These are phyloP conservation scores for Epichloe coenophiala DNA, from an alignment of 2,329 filamentous ascomycete genomes.

Conservation along the genomic window DNA sequence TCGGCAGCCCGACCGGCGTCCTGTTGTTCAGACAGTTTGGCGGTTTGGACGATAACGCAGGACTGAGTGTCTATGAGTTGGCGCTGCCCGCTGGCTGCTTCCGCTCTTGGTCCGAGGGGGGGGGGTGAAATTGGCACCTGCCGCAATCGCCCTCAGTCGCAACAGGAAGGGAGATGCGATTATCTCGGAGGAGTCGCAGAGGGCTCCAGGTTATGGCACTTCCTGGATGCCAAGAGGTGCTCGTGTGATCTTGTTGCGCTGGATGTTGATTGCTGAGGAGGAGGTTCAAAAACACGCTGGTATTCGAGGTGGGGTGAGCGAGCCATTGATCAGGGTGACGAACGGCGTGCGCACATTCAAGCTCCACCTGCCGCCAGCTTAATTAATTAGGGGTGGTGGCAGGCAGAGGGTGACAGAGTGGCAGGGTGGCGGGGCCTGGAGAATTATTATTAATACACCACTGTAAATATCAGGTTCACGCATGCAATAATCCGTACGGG, in stretches of 20 bases:
- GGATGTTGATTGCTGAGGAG: neutral
- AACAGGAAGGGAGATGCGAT: neutral
- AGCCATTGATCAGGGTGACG: neutral
- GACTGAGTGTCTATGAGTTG: neutral
- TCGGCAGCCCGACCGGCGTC: slow-evolving; percentile 19
- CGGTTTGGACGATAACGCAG: slow-evolving; percentile 10
- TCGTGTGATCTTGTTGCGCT: slow-evolving; percentile 1
- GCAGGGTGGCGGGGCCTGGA: too few species aligned
- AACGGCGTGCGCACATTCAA: neutral
- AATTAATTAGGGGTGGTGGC: too few species aligned
- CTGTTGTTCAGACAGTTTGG: slow-evolving; percentile 30
- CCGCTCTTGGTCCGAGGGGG: neutral
- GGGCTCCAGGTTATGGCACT: neutral
- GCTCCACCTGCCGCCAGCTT: neutral
- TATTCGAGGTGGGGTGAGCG: neutral
- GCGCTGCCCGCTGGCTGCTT: neutral
- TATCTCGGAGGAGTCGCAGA: too few species aligned
- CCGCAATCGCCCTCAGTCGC: neutral
- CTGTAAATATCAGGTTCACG: too few species aligned
- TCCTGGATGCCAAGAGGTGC: neutral
- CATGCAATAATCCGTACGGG: too few species aligned
- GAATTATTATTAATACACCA: too few species aligned
- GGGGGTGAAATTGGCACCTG: too few species aligned
- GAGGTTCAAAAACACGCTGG: neutral
- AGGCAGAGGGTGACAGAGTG: too few species aligned